Evolutionary conservation across 768 basidiomycete species (phyloP).

Genomic region (Boletus bicolor): DNA sequence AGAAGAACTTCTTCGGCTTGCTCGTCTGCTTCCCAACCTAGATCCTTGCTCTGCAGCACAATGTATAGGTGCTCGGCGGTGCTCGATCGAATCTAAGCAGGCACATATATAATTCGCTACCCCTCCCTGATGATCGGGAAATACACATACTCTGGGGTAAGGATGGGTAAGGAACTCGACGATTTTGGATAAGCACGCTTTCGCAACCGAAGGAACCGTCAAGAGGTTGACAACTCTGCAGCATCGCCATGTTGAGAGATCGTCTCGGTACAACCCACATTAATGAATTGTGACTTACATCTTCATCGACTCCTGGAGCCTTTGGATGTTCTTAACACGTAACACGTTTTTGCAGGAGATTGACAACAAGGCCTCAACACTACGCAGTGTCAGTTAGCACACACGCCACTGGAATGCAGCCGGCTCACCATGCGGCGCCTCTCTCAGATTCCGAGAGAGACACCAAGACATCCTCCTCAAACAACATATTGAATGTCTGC

Average conservation of each 20-base stretch:
- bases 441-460: constrained; percentile 42
- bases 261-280: constrained; percentile 8
- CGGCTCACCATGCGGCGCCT: constrained; percentile 53
- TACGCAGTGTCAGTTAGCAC: constrained; percentile 28
- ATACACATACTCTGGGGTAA: constrained; percentile 67
- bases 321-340: constrained; percentile 76
- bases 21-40: constrained; percentile 61
- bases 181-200: constrained; percentile 44
- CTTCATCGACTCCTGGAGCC: constrained; percentile 80
- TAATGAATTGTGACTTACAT: constrained; percentile 51
- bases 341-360: constrained; percentile 60
- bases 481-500: constrained; percentile 68
- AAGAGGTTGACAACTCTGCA: constrained; percentile 66
- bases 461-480: constrained; percentile 63
- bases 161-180: constrained; percentile 68
- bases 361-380: constrained; percentile 51
- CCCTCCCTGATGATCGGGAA: constrained; percentile 9
- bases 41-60: constrained; percentile 65
- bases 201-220: constrained; percentile 42
- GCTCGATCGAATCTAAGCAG: constrained; percentile 65
- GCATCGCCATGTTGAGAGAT: constrained; percentile 12
- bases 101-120: constrained; percentile 3
- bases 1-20: constrained; percentile 62
- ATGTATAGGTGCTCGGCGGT: constrained; percentile 84
- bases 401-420: constrained; percentile 11